phyloP scores from a whole-genome alignment of 2,329 filamentous ascomycete genomes.

The Monascus ruber region DNA sequence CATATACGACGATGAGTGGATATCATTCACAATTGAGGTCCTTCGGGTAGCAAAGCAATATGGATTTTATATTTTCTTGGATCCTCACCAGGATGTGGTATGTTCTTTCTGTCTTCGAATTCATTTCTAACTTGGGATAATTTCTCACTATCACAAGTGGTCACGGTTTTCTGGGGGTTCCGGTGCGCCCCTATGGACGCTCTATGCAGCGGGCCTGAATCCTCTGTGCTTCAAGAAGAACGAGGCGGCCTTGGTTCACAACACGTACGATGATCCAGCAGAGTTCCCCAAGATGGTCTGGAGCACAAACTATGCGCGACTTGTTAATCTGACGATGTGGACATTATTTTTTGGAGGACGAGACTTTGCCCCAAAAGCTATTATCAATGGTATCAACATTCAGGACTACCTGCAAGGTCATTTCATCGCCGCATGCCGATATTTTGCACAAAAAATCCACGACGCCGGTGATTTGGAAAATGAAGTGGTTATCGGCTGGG shows the following conservation, averaged over 20 bases:
- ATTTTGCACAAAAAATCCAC: slow-evolving; percentile 72
- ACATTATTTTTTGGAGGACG: slow-evolving; percentile 85
- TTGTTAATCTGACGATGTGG: slow-evolving; percentile 83
- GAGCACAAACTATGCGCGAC: slow-evolving; percentile 89
- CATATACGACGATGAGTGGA: slow-evolving; percentile 87
- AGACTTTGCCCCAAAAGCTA: slow-evolving; percentile 90
- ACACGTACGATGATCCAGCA: slow-evolving; percentile 74
- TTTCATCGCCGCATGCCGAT: slow-evolving; percentile 66
- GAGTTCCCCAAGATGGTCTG: slow-evolving; percentile 98
- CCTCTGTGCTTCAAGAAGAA: slow-evolving; percentile 75
- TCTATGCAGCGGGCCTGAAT: slow-evolving; percentile 88
- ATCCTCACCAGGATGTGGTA: slow-evolving; percentile 95
- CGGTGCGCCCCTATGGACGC: slow-evolving; percentile 92
- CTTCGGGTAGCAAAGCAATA: slow-evolving; percentile 76
- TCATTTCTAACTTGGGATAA: not conserved
- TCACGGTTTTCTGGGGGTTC: slow-evolving; percentile 89
- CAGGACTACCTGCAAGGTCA: slow-evolving; percentile 89
- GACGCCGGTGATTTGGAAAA: slow-evolving; percentile 83
- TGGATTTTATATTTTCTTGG: slow-evolving; percentile 96
- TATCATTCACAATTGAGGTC: slow-evolving; percentile 78
- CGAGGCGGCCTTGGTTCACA: slow-evolving; percentile 88
- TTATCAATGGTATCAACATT: slow-evolving; percentile 90
- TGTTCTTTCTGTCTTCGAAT: slow-evolving; percentile 23
- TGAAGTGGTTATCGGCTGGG: slow-evolving; percentile 85
- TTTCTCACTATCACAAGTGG: slow-evolving; percentile 50